Evolutionary conservation across 805 yeast species (phyloP).

Genomic region (Barnettozyma vustinii): DNA sequence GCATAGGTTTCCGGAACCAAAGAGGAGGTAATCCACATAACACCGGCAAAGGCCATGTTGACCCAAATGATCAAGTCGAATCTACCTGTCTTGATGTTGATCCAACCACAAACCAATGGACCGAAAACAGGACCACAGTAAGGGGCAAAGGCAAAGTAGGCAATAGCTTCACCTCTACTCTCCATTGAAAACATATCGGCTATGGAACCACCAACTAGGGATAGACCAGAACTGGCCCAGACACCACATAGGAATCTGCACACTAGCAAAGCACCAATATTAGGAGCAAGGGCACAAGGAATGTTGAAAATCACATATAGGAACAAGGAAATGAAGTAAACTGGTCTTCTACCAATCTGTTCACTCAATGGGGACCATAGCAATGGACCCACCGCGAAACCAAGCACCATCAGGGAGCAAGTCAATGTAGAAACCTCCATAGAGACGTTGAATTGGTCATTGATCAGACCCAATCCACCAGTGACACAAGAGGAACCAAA

Average conservation of each 20-base stretch:
- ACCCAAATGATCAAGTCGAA: conserved; percentile 81
- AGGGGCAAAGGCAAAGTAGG: conserved; percentile 87
- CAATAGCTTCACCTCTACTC: conserved; percentile 84
- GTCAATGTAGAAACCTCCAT: conserved; percentile 74
- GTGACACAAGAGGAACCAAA: conserved; percentile 90
- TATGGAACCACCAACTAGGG: conserved; percentile 85
- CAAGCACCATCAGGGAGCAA: conserved; percentile 84
- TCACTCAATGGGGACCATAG: conserved; percentile 89
- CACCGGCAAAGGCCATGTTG: conserved; percentile 87
- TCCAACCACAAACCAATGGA: conserved; percentile 83
- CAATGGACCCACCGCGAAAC: conserved; percentile 83
- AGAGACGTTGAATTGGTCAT: conserved; percentile 62
- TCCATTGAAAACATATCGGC: conserved; percentile 83
- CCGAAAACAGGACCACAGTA: conserved; percentile 92
- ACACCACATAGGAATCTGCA: conserved; percentile 88
- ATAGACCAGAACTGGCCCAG: conserved; percentile 75
- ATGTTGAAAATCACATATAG: conserved; percentile 76
- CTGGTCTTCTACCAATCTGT: conserved; percentile 79
- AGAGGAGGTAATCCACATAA: conserved; percentile 62
- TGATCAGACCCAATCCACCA: conserved; percentile 71
- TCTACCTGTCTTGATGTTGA: conserved; percentile 62
- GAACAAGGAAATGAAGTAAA: conserved; percentile 69
- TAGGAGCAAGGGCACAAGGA: conserved; percentile 81
- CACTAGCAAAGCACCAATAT: conserved; percentile 73
- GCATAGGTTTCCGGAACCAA: conserved; percentile 88